These are phyloP conservation scores for Keithomyces neogunnii DNA, from an alignment of 2,329 filamentous ascomycete genomes.

Conservation along the genomic window DNA sequence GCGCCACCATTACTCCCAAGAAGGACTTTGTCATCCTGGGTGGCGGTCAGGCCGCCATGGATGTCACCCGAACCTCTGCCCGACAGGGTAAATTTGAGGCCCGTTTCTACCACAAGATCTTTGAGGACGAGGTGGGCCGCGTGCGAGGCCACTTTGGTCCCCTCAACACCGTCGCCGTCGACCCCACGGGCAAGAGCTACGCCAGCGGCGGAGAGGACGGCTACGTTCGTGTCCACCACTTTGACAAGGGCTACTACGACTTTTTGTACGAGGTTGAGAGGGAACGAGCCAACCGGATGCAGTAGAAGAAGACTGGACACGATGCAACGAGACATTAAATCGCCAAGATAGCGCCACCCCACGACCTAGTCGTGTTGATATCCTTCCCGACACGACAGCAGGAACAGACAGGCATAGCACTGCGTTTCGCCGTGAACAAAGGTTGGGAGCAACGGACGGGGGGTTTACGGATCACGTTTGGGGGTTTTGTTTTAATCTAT, in stretches of 20 bases:
- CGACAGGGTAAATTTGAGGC: slow-evolving; percentile 99
- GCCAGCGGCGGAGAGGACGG: slow-evolving; percentile 95
- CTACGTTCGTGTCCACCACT: slow-evolving; percentile 96
- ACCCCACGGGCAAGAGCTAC: slow-evolving; percentile 87
- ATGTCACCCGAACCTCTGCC: slow-evolving; percentile 88
- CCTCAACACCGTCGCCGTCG: slow-evolving; percentile 90
- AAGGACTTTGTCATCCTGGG: slow-evolving; percentile 98
- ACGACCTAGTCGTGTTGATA: neutral
- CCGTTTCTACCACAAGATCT: slow-evolving; percentile 99
- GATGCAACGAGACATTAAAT: neutral
- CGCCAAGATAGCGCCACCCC: neutral
- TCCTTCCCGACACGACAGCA: neutral
- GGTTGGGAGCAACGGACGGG: neutral
- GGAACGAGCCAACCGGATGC: slow-evolving; percentile 51
- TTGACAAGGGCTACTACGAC: slow-evolving; percentile 97
- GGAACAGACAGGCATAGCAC: neutral
- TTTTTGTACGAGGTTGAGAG: slow-evolving; percentile 98
- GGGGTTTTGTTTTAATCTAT: neutral
- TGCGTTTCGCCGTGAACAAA: neutral
- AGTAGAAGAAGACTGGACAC: slow-evolving; percentile 12
- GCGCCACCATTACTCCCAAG: slow-evolving; percentile 84
- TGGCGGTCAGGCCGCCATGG: slow-evolving; percentile 97
- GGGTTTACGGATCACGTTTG: neutral
- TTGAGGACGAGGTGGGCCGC: slow-evolving; percentile 96
- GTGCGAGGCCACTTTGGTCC: slow-evolving; percentile 96